Evolutionary conservation across 2,329 filamentous ascomycete species (phyloP), one percentile per base, ranked within the genome.

Genomic region (Rutstroemia sp.): DNA sequence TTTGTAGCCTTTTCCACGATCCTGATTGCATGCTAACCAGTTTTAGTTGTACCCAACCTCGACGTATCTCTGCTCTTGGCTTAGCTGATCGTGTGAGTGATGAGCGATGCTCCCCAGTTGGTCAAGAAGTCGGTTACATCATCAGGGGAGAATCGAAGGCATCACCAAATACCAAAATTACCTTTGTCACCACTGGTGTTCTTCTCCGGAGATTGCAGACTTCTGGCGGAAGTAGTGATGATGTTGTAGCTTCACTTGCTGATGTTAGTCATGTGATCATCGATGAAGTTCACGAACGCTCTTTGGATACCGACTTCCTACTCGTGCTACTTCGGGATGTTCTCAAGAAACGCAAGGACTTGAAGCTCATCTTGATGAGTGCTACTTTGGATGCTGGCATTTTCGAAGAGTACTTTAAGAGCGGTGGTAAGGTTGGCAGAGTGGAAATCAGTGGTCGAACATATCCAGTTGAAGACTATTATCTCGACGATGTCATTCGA

Each of bases 231-330:
- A 81, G 83, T 30, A 82, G 87, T 12, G 86, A 92, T 23, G 90
- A 95, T 67, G 85, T 96, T 1, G 81, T 89, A 52, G 81, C 86
- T 19, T 90, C 91, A 41, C 73, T 99, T 48, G 88, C 89, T 5
- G 90, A 96, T 71, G 86, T 99, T 60, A 96, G 89, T 63, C 94
- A 99, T 69, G 83, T 99, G 7, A 88, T 97, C 18, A 91, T 97
- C 46, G 92, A 99, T 69, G 92, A 99, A 72, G 92, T 97, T 3
- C 92, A 99, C 73, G 92, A 99, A 71, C 84, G 92, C 54, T 95
- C 90, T 72, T 76, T 99, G 9, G 94, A 97, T 67, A 96, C 92
- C 0, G 92, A 99, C 70, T 96, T 99, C 67, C 76, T 97, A 9
- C 79, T 99, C 52, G 91, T 92, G 45, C 79, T 99, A 51, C 76